Base-by-base conservation (phyloP, 1,139 yeast species). In the Suhomyces bolitotheri region DNA sequence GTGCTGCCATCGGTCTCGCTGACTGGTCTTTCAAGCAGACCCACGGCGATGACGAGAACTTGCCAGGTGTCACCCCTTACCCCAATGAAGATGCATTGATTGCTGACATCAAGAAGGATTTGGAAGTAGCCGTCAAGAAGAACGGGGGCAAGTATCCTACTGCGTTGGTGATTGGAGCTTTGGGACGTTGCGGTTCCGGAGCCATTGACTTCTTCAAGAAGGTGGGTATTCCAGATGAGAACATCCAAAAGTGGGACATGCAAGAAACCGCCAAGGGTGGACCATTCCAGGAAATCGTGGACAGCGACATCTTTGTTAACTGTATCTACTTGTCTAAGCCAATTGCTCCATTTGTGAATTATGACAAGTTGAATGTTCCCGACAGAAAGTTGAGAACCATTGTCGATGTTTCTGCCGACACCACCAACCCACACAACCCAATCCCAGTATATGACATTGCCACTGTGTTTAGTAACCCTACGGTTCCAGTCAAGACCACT, bases 121-220 rank as follows among this genome's bases (percentile, higher is more conserved):
- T 87, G 47, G 64, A 64, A 14, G 66, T 58, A 25, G 95, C 95
- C 11, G 68, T 80, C 44, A 69, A 61, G 29, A 73, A 75, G 52
- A 74, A 66, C 34, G 82, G 82, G 35, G 85, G 84, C 33, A 73
- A 69, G 57, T 71, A 68, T 50, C 98, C 97, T 46, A 82, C 75
- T 36, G 87, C 84, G 33, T 73, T 92, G 52, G 83, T 92, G 38
- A 92, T 92, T 59, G 99, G 99, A 56, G 98, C 98, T 16, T 75
- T 90, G 43, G 99, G 98, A 45, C 84, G 99, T 72, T 92, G 98
- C 67, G 99, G 99, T 39, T 81, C 95, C n/a, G 99, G 99, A 58
- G 97, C 99, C 23, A 70, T 87, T 49, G 94, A 85, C 50, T 73
- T 89, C 42, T 78, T 88, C 65, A 75, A 72, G 50, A 84, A 84